Base-by-base conservation (phyloP, 176 grass and related monocot genomes). In the Canna indica region DNA sequence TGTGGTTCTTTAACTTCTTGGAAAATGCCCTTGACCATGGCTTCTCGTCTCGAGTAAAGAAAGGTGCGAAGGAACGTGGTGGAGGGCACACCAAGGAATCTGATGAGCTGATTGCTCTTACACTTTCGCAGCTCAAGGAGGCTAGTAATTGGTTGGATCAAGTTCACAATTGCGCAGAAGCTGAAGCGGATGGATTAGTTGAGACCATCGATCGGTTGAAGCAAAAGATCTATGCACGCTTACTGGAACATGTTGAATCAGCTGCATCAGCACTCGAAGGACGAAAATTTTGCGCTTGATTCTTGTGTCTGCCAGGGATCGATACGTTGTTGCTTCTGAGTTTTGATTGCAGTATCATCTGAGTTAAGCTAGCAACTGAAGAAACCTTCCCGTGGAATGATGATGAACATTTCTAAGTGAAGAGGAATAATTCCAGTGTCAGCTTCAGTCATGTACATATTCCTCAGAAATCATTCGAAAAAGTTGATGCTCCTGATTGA, bases 1-100 rank as follows among this genome's bases (percentile, higher is more conserved):
- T 79, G 36, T 99, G 90, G 95, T 99, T 99, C n/a, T 70, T 99
- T n/a, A 74, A 70, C 77, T 99, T 99, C 80, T 72, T 99, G 68
- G 87, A 88, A 67, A 73, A 73, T 8, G 87, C 82, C 6, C 82
- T 99, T 7, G 82, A 80, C 39, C 76, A 64, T 52, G 95, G 82
- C 24, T 99, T 99, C 74, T 83, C 83, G 59, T 32, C 56, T 36
- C 66, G 52, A 68, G 72, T 25, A 5, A 90, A 78, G 28, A 77
- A 54, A 64, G 84, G 30, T 64, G 67, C 70, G 2, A 88, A 78
- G 71, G 90, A 90, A 1, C 75, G 75, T 6, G 47, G 36, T 15
- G 52, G 83, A 38, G 86, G 74, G 45, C 82, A 85, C 15, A 72
- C 78, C 29, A 96, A 91, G 75, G 79, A 79, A 26, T 85, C 76